Evolutionary conservation across 176 grass and related monocot genomes (phyloP).

Genomic region (Aechmea fasciata): DNA sequence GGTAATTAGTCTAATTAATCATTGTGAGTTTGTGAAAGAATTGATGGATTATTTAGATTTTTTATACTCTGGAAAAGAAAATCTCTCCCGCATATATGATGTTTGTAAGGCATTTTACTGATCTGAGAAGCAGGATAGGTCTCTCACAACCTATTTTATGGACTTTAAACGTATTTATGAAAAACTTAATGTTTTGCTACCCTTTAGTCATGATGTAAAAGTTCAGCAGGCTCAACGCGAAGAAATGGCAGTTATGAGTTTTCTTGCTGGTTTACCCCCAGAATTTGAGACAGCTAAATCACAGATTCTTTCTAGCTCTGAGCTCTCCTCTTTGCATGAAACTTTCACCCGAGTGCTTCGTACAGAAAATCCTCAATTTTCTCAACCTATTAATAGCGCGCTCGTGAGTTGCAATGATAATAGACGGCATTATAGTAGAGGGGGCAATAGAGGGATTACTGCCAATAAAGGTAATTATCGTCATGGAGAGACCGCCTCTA

Average conservation of each 20-base stretch:
- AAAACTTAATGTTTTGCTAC: background rate
- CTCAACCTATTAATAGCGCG: too few species aligned
- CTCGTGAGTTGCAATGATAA: too few species aligned
- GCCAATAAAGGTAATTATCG: too few species aligned
- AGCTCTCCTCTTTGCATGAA: too few species aligned
- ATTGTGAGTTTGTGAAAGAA: constrained; percentile 4
- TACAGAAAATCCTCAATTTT: too few species aligned
- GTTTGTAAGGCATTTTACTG: background rate
- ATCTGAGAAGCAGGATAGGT: background rate
- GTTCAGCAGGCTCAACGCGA: background rate
- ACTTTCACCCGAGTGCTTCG: too few species aligned
- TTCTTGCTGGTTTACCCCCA: too few species aligned
- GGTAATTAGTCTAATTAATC: constrained; percentile 7
- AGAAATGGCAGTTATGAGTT: background rate
- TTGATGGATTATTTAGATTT: constrained; percentile 6
- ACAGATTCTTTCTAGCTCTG: too few species aligned
- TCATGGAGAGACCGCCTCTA: too few species aligned
- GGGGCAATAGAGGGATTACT: too few species aligned
- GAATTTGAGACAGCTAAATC: too few species aligned
- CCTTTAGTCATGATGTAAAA: background rate
- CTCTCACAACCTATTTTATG: background rate
- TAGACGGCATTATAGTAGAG: too few species aligned
- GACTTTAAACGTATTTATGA: background rate
- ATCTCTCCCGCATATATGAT: background rate
- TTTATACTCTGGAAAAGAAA: background rate